Percentiles rank a stretch among this genome's conserved stretches.
Conservation (phyloP, 768 basidiomycete genomes). For the Phanerodontia chrysosporium region DNA sequence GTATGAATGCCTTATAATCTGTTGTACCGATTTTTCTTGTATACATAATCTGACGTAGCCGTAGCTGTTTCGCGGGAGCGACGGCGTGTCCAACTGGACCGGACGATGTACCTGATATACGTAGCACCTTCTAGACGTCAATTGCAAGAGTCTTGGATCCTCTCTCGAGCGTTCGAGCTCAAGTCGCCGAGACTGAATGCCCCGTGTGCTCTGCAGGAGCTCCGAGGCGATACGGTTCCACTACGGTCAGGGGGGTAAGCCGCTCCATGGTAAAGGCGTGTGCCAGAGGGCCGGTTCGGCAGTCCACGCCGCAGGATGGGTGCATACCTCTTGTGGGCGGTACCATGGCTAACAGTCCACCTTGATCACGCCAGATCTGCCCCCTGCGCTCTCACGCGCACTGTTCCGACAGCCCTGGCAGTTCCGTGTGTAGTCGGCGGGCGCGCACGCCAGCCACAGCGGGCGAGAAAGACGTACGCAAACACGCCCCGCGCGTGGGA, state of each 20-base stretch:
- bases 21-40: background rate
- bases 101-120: background rate
- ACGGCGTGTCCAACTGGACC: background rate
- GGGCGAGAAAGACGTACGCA: background rate
- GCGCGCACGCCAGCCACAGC: background rate
- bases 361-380: background rate
- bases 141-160: background rate
- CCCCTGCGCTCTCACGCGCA: background rate
- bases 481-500: background rate
- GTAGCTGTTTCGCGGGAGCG: background rate
- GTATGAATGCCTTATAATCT: background rate
- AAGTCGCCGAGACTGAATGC: background rate
- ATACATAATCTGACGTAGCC: background rate
- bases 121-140: background rate
- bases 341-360: background rate
- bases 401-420: background rate
- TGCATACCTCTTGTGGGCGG: background rate
- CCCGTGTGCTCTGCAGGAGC: background rate
- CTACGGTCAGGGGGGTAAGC: background rate
- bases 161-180: background rate
- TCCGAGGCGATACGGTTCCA: background rate
- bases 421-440: background rate
- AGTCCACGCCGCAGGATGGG: background rate
- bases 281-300: background rate
- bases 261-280: background rate